phyloP scores from a whole-genome alignment of 2,329 filamentous ascomycete species.

The Diplodia intermedia region DNA sequence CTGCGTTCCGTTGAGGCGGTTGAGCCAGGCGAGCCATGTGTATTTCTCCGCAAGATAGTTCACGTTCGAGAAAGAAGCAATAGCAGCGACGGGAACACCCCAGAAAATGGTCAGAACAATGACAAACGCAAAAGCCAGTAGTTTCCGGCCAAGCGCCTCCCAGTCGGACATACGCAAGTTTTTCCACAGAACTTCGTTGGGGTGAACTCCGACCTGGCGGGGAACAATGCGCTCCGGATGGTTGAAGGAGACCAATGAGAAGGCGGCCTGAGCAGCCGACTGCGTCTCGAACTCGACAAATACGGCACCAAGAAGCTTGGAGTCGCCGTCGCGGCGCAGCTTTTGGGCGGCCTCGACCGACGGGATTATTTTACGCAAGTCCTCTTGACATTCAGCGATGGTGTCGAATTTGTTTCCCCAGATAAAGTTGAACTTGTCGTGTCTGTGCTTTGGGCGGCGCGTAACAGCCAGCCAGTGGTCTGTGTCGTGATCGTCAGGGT shows the following conservation, averaged over 20 bases:
- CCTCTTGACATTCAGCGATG: conserved; percentile 81
- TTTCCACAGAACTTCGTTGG: conserved; percentile 56
- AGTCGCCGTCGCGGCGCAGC: conserved; percentile 70
- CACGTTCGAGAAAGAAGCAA: conserved; percentile 55
- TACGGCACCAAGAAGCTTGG: conserved; percentile 73
- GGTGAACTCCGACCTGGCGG: conserved; percentile 53
- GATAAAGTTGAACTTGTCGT: conserved; percentile 46
- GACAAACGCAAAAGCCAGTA: conserved; percentile 49
- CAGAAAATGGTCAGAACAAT: conserved; percentile 54
- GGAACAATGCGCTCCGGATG: conserved; percentile 54
- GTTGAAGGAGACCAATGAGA: conserved; percentile 80
- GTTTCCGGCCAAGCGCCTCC: conserved; percentile 43
- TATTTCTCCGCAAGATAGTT: conserved; percentile 50
- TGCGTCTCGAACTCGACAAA: conserved; percentile 90
- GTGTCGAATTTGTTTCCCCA: conserved; percentile 65
- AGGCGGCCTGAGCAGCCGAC: conserved; percentile 82
- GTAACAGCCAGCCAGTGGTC: conserved; percentile 46
- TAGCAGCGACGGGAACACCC: conserved; percentile 54
- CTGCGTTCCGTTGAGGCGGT: conserved; percentile 50
- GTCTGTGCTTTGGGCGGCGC: conserved; percentile 49
- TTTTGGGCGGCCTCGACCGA: conserved; percentile 72
- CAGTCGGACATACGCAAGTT: conserved; percentile 50
- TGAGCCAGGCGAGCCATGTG: conserved; percentile 52
- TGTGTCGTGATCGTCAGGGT: conserved; percentile 14
- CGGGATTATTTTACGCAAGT: conserved; percentile 75